Conservation (phyloP, 176 grass and related monocot genomes). For the Cenchrus purpureus region DNA sequence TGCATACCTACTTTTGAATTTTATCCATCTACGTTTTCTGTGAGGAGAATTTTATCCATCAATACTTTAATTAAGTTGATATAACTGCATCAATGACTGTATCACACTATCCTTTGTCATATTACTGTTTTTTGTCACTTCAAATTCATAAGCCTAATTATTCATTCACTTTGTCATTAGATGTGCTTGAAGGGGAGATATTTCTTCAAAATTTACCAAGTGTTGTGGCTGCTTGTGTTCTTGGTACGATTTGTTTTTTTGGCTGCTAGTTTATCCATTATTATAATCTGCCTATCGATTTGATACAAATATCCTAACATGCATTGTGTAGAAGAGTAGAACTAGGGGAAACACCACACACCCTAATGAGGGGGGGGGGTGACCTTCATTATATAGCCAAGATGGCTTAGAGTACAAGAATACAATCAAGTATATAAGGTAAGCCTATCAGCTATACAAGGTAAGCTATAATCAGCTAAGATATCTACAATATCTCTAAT, state of each 20-base stretch:
- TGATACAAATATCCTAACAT: slow-evolving; percentile 20
- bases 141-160: slow-evolving; percentile 35
- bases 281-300: slow-evolving; percentile 6
- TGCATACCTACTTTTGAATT: slow-evolving; percentile 24
- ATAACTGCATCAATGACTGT: not conserved
- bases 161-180: slow-evolving; percentile 45
- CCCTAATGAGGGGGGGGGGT: too few species aligned
- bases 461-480: too few species aligned
- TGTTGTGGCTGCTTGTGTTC: slow-evolving; percentile 76
- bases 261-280: slow-evolving; percentile 6
- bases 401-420: too few species aligned
- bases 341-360: too few species aligned
- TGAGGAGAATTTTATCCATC: not conserved
- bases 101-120: not conserved
- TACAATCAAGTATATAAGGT: too few species aligned
- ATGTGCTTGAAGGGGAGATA: slow-evolving; percentile 98
- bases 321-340: not conserved
- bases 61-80: slow-evolving; percentile 8
- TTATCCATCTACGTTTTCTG: not conserved
- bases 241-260: slow-evolving; percentile 63
- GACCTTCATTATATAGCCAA: too few species aligned
- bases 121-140: not conserved
- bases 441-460: too few species aligned
- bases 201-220: slow-evolving; percentile 99
- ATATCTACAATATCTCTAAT: too few species aligned